Conservation (phyloP, 2,329 filamentous ascomycete genomes). For the Atkinsonella hypoxylon region DNA sequence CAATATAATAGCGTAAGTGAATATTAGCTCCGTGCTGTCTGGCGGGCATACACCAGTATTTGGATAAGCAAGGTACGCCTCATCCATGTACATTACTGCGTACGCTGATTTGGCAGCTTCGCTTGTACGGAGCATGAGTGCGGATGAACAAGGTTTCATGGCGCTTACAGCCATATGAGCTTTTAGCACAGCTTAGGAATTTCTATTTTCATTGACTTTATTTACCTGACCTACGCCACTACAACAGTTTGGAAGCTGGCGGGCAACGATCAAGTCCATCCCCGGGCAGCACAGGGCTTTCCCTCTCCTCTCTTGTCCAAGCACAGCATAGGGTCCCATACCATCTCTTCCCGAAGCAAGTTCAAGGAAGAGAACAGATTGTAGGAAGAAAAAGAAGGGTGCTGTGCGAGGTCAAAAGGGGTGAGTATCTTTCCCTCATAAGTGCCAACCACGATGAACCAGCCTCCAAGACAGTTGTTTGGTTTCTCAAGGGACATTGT, state of each 20-base stretch:
- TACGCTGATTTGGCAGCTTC: too few relatives aligned
- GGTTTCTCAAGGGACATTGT: neutral
- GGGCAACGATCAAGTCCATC: constrained; percentile 84
- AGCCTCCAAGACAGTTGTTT: constrained; percentile 4
- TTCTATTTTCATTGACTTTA: neutral
- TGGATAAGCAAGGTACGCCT: too few relatives aligned
- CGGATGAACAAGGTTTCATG: too few relatives aligned
- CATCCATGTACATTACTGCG: too few relatives aligned
- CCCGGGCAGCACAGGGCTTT: constrained; percentile 92
- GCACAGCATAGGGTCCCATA: neutral
- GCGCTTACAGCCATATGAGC: too few relatives aligned
- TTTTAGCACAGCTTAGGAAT: neutral
- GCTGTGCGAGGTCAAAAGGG: constrained; percentile 14
- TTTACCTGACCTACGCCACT: constrained; percentile 2
- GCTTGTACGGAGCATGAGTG: too few relatives aligned
- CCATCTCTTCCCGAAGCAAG: constrained; percentile 1
- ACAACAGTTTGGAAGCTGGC: constrained; percentile 19
- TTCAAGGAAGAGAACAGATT: constrained; percentile 9
- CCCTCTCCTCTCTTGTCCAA: constrained; percentile 44
- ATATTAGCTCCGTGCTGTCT: too few relatives aligned
- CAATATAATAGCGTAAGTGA: too few relatives aligned
- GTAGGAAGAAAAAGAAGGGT: constrained; percentile 5
- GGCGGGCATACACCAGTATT: too few relatives aligned
- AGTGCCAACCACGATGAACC: constrained; percentile 59
- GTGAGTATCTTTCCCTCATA: constrained; percentile 99